Evolutionary conservation across 495 filamentous ascomycete genomes (phyloP), one percentile per base, ranked within the genome.

Genomic region (Xylaria venustula): DNA sequence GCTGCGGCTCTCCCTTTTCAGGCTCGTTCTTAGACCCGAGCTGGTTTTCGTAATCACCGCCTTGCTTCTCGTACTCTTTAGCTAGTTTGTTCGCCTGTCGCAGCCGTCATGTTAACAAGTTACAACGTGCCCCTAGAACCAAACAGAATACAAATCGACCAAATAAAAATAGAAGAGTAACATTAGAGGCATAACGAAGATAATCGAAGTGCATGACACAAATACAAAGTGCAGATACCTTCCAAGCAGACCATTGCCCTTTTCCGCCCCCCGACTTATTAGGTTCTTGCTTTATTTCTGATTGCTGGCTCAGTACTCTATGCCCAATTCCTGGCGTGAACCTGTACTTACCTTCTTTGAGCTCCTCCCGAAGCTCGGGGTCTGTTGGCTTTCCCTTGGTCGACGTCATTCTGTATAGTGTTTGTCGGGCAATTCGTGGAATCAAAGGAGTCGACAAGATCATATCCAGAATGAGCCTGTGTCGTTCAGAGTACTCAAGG

Each of bases 201-300:
- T 36, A 5, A 22, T 3, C 9, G 14, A 30, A 37, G 15, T 42
- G 26, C 7, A 20, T n/a, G n/a, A 50, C 26, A 17, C 0, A 17
- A 17, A 40, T 14, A 53, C 0, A 17, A n/a, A n/a, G 47, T 1
- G 14, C n/a, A 34, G 17, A 34, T 37, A 80, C 81, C 74, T 85
- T 85, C 81, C 82, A 85, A 9, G 81, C 82, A 17, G 79, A 74
- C 82, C 79, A 81, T 55, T 84, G 77, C 9, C 81, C 81, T 55
- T 83, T 74, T 30, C 81, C 82, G 44, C 74, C 69, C 1, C 82
- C 81, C 19, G 82, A 80, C 64, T 84, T 83, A 60, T 84, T 83
- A 8, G 77, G 72, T 57, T 81, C 75, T 64, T 80, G 78, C 54
- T 81, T 75, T 61, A 81, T 78, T 58, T 83, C 66, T 77, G 60